Conservation (phyloP, 2,329 filamentous ascomycete species). For the Diaporthe velutina region DNA sequence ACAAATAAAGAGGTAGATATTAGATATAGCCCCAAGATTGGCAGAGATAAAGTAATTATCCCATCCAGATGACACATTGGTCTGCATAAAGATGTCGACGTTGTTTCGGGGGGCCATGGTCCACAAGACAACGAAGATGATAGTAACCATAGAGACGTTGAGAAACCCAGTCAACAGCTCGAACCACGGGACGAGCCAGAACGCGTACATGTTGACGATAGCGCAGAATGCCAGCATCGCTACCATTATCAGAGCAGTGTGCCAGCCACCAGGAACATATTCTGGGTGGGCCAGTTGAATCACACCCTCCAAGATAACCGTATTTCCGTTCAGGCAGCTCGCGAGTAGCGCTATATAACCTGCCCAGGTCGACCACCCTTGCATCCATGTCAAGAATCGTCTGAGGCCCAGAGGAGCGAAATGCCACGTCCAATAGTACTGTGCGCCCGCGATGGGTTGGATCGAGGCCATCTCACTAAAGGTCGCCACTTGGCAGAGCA, state of each 20-base stretch:
- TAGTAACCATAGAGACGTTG: constrained; percentile 28
- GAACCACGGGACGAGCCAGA: constrained; percentile 54
- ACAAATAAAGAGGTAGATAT: constrained; percentile 50
- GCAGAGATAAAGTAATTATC: constrained; percentile 43
- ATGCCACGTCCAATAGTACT: constrained; percentile 57
- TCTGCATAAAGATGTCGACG: constrained; percentile 21
- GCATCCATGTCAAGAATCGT: constrained; percentile 36
- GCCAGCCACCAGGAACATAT: constrained; percentile 47
- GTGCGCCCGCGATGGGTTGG: constrained; percentile 55
- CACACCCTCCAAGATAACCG: constrained; percentile 34
- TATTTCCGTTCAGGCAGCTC: constrained; percentile 48
- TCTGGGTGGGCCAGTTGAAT: constrained; percentile 34
- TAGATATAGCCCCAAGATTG: constrained; percentile 53
- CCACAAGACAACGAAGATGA: constrained; percentile 37
- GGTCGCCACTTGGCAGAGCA: constrained; percentile 49
- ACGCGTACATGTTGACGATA: constrained; percentile 50
- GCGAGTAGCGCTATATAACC: constrained; percentile 54
- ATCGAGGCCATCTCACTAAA: constrained; percentile 56
- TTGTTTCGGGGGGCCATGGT: constrained; percentile 35
- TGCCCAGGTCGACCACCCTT: constrained; percentile 57
- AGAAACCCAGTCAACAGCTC: constrained; percentile 53
- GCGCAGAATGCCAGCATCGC: constrained; percentile 46
- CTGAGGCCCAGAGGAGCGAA: constrained; percentile 8
- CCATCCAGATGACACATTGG: constrained; percentile 34
- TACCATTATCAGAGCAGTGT: constrained; percentile 53